Base-by-base conservation (phyloP, 2,329 filamentous ascomycete species). In the Sordariomycetes sp. region DNA sequence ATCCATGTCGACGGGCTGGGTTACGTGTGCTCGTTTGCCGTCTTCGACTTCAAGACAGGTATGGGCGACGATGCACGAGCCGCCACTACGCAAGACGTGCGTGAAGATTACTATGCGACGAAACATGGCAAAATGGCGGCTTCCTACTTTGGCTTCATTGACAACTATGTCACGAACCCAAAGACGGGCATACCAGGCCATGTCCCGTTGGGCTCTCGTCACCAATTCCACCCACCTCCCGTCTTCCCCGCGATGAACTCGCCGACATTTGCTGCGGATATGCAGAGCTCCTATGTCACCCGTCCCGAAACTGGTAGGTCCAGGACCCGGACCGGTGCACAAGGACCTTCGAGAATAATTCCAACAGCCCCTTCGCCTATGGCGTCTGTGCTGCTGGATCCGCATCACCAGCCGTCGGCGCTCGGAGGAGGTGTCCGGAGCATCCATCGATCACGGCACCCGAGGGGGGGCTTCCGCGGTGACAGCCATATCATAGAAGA, bases 61-160 rank as follows among this genome's bases (percentile, higher is more conserved):
- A 68, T 80, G 16, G 63, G 61, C 11, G 61, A 63, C 18, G 61
- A 55, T 33, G 57, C 57, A 12, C 53, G 54, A 24, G 59, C 57
- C 9, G 59, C 39, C 39, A 54, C 45, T 35, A 55, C 48, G 42
- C 14, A 31, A 6, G 82, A 87, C 51, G 72, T 87, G 8, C 78
- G 92, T 9, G 85, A 92, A 39, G 88, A 95, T 46, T 96, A 96
- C 54, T 96, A 92, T 51, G 79, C 86, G 16, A 86, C 87, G 8
- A 95, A 95, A 51, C 88, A 98, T 49, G 86, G 88, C 42, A 98
- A 98, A 63, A 94, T 98, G 86, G 81, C 92, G n/a, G 85, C 87
- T 12, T 96, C 90, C 0, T 92, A 95, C 53, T 88, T 92, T 49
- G 87, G 88, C 3, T 98, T 98, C 55, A 66, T 95, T 39, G 87